Conservation (phyloP, 2,329 filamentous ascomycete genomes). For the Pestalotiopsis sp. region DNA sequence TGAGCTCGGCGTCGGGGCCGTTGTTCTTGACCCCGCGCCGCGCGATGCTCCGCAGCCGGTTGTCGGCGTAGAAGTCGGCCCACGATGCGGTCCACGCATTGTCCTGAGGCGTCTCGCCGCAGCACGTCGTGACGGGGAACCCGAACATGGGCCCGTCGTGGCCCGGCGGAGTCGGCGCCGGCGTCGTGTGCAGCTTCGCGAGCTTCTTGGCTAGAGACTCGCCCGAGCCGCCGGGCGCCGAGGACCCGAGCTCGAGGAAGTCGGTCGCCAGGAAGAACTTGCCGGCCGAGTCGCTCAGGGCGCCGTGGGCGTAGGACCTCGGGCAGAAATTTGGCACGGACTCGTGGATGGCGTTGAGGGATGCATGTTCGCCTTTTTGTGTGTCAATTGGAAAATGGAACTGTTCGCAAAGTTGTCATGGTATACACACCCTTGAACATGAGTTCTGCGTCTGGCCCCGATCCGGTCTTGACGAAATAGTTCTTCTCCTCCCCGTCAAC, state of each 20-base stretch:
- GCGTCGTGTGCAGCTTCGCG: slow-evolving; percentile 75
- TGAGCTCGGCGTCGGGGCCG: slow-evolving; percentile 65
- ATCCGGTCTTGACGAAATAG: slow-evolving; percentile 76
- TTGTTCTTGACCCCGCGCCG: slow-evolving; percentile 60
- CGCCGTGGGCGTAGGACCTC: slow-evolving; percentile 72
- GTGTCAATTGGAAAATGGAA: neutral
- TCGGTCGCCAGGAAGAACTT: slow-evolving; percentile 71
- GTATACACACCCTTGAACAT: slow-evolving; percentile 68
- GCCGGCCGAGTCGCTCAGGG: slow-evolving; percentile 52
- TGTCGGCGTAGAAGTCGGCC: slow-evolving; percentile 84
- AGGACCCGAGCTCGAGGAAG: slow-evolving; percentile 69
- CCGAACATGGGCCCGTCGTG: slow-evolving; percentile 70
- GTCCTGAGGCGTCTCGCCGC: slow-evolving; percentile 80
- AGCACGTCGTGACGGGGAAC: slow-evolving; percentile 84
- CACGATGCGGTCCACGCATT: slow-evolving; percentile 75
- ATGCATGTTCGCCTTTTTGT: slow-evolving; percentile 72
- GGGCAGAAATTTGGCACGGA: slow-evolving; percentile 78
- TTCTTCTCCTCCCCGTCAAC: slow-evolving; percentile 50
- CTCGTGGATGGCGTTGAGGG: slow-evolving; percentile 78
- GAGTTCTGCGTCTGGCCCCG: slow-evolving; percentile 57
- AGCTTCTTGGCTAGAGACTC: slow-evolving; percentile 74
- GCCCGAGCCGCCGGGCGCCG: slow-evolving; percentile 46
- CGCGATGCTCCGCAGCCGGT: slow-evolving; percentile 70
- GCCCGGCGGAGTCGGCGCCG: slow-evolving; percentile 66
- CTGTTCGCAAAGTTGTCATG: neutral